Percentiles rank a stretch among this genome's conserved stretches.
phyloP scores from a whole-genome alignment of 2,329 filamentous ascomycete species.

The Diplodia mutila region DNA sequence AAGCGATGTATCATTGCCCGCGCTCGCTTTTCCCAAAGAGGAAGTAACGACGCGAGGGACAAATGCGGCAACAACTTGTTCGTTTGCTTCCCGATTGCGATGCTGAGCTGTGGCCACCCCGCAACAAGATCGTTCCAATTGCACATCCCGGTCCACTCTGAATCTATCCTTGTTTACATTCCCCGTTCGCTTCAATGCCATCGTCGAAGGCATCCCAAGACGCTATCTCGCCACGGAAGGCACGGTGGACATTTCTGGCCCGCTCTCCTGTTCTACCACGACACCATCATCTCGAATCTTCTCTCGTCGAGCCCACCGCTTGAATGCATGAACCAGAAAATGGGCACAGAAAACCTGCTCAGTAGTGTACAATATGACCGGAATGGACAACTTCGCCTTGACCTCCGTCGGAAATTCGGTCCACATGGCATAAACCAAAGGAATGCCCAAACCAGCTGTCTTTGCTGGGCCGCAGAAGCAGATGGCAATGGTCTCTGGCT shows the following conservation, averaged over 20 bases:
- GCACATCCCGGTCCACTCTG: no score
- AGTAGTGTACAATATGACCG: conserved; percentile 23
- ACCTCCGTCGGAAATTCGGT: not conserved
- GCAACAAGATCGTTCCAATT: no score
- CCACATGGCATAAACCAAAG: conserved; percentile 26
- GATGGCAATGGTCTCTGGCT: conserved; percentile 21
- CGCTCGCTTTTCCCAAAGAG: not conserved
- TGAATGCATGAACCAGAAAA: conserved; percentile 20
- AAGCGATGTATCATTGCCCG: not conserved
- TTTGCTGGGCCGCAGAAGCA: conserved; percentile 26
- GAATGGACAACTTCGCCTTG: conserved; percentile 24
- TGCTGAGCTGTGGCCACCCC: no score
- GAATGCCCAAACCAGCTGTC: conserved; percentile 22
- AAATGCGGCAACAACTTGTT: no score
- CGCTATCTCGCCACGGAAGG: not conserved
- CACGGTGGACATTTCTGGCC: not conserved
- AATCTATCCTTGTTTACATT: no score
- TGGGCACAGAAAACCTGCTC: conserved; percentile 26
- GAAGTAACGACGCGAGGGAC: conserved; percentile 4
- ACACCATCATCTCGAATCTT: conserved; percentile 10
- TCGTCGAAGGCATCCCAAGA: no score
- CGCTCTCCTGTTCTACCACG: not conserved
- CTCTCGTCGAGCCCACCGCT: conserved; percentile 14
- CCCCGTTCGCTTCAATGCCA: no score
- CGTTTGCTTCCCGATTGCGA: no score